phyloP scores from a whole-genome alignment of 768 basidiomycete genomes.

The Pleurotus platypus region DNA sequence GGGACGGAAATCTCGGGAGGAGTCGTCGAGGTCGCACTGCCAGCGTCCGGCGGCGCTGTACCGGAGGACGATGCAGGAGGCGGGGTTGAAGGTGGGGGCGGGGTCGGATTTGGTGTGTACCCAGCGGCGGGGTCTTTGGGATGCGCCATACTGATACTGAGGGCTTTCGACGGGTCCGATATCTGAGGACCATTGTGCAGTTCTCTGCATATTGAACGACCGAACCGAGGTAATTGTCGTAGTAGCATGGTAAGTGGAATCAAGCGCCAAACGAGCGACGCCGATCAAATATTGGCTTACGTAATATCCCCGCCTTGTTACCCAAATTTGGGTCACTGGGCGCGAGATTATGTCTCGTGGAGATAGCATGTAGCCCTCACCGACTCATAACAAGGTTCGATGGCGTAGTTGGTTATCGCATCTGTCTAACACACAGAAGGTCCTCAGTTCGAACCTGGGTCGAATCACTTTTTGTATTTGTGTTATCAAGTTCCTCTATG shows the following conservation, averaged over 20 bases:
- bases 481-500: too few relatives aligned
- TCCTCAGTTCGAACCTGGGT: constrained; percentile 69
- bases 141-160: constrained; percentile 5
- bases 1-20: background rate
- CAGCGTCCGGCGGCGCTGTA: background rate
- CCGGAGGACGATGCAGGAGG: background rate
- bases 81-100: background rate
- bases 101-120: background rate
- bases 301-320: background rate
- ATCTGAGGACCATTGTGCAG: constrained; percentile 5
- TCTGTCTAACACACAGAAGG: constrained; percentile 83
- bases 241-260: background rate
- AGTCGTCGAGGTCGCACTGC: background rate
- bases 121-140: constrained; percentile 6
- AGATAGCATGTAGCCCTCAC: too few relatives aligned
- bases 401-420: constrained; percentile 85
- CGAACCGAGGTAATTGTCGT: constrained; percentile 12
- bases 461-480: constrained; percentile 27
- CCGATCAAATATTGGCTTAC: background rate
- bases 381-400: constrained; percentile 1
- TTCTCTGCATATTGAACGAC: constrained; percentile 7
- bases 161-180: background rate
- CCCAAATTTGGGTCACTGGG: too few relatives aligned
- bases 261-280: background rate
- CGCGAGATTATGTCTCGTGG: too few relatives aligned